Evolutionary conservation across 257 asterid genomes (phyloP).

Genomic region (Solanum peruvianum): DNA sequence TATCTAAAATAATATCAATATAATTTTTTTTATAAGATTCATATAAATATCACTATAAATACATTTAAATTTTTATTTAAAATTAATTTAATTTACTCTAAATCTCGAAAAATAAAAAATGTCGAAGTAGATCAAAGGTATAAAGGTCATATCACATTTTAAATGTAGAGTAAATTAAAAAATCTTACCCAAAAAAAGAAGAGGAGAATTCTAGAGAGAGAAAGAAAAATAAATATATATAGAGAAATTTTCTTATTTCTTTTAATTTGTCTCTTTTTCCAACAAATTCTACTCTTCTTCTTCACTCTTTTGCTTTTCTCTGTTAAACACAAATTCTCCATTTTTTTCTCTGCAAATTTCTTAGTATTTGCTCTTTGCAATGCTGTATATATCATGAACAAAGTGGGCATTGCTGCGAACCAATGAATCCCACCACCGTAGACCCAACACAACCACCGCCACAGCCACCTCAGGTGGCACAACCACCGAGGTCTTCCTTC

Average conservation of each 20-base stretch:
- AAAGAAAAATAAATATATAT: slow-evolving; percentile 1
- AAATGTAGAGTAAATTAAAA: neutral
- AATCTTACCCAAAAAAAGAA: neutral
- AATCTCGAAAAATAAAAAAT: no score
- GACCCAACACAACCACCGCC: slow-evolving; percentile 53
- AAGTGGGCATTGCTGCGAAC: slow-evolving; percentile 18
- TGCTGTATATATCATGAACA: slow-evolving; percentile 11
- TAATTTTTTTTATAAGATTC: no score
- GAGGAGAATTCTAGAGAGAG: neutral
- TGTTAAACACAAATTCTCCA: neutral
- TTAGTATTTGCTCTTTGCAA: neutral
- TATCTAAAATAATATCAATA: no score
- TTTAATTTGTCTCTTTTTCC: slow-evolving; percentile 5
- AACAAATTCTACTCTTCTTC: neutral
- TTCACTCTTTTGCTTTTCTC: neutral
- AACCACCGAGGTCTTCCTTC: slow-evolving; percentile 60
- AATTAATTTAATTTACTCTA: no score
- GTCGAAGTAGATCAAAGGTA: neutral
- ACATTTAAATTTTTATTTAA: neutral
- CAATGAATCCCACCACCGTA: slow-evolving; percentile 45
- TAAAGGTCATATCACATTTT: neutral
- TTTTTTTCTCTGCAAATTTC: neutral
- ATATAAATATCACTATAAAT: no score
- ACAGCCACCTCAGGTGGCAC: slow-evolving; percentile 39
- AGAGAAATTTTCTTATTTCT: neutral